Evolutionary conservation across 1,139 yeast species (phyloP).

Genomic region (Saccharomyces hybrid): DNA sequence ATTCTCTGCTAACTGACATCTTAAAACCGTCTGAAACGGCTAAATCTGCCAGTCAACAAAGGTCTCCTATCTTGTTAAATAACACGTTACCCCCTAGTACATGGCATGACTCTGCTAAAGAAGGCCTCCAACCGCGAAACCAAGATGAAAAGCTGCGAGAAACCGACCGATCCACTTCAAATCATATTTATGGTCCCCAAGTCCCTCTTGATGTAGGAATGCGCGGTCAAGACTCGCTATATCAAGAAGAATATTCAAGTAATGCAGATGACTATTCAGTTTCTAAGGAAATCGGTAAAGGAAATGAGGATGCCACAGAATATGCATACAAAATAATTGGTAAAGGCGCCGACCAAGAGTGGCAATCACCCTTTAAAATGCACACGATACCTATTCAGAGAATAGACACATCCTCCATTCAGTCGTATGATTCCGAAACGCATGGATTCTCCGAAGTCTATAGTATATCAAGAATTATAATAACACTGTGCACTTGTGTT

Average conservation of each 20-base stretch:
- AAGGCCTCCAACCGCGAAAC: neutral
- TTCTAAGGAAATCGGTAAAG: conserved; percentile 6
- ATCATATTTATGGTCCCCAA: neutral
- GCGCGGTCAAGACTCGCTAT: neutral
- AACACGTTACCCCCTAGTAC: neutral
- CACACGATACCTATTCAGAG: neutral
- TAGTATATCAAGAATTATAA: conserved; percentile 16
- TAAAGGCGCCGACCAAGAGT: neutral
- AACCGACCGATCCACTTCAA: neutral
- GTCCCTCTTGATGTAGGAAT: neutral
- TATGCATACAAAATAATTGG: neutral
- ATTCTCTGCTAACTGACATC: neutral
- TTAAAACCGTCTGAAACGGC: neutral
- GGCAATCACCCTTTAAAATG: neutral
- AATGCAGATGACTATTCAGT: neutral
- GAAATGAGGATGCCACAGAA: neutral
- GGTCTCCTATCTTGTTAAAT: neutral
- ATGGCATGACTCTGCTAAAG: neutral
- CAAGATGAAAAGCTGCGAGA: neutral
- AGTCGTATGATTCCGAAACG: conserved; percentile 5
- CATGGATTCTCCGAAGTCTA: conserved; percentile 12
- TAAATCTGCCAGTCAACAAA: neutral
- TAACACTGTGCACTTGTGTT: conserved; percentile 15
- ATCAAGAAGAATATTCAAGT: neutral
- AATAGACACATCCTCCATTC: conserved; percentile 9